These are phyloP conservation scores for Dactylellina drechsleri DNA, from an alignment of 2,329 filamentous ascomycete species.

Conservation along the genomic window DNA sequence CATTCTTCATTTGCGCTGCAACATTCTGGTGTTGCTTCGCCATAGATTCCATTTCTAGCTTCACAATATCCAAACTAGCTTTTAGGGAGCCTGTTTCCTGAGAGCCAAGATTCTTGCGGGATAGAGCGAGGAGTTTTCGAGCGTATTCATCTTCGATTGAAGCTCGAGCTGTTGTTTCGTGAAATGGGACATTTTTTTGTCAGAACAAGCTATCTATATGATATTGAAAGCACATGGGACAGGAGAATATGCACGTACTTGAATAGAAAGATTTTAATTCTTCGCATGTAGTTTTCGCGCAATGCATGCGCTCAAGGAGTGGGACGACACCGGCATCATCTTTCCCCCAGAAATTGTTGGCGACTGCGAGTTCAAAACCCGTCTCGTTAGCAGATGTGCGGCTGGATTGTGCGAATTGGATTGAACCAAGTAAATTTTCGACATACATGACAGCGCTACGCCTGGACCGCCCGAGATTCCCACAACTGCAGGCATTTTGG, in stretches of 20 bases:
- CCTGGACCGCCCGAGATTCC: slow-evolving; percentile 69
- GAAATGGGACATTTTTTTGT: not conserved
- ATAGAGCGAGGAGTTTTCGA: slow-evolving; percentile 84
- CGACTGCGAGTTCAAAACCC: slow-evolving; percentile 70
- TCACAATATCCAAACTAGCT: slow-evolving; percentile 84
- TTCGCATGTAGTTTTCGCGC: slow-evolving; percentile 92
- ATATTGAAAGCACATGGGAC: not conserved
- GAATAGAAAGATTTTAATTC: slow-evolving; percentile 92
- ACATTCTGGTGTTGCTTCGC: slow-evolving; percentile 92
- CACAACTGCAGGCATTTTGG: slow-evolving; percentile 45
- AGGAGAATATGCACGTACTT: slow-evolving; percentile 65
- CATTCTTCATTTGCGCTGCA: slow-evolving; percentile 92
- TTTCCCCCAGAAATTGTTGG: slow-evolving; percentile 99
- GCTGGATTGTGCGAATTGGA: slow-evolving; percentile 22
- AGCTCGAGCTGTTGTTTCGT: slow-evolving; percentile 73
- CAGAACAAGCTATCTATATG: not conserved
- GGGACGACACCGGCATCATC: slow-evolving; percentile 95
- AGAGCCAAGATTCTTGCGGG: slow-evolving; percentile 87
- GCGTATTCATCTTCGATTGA: slow-evolving; percentile 97
- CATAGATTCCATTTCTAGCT: slow-evolving; percentile 90
- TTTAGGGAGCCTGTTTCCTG: slow-evolving; percentile 85
- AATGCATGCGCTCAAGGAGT: slow-evolving; percentile 91
- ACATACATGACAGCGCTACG: slow-evolving; percentile 74
- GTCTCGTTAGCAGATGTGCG: slow-evolving; percentile 14
- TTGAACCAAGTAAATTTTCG: not conserved